Percentiles rank a stretch among this genome's conserved stretches.
These are phyloP conservation scores for Pseudogymnoascus sp. DNA, from an alignment of 2,329 filamentous ascomycete species.

Conservation along the genomic window DNA sequence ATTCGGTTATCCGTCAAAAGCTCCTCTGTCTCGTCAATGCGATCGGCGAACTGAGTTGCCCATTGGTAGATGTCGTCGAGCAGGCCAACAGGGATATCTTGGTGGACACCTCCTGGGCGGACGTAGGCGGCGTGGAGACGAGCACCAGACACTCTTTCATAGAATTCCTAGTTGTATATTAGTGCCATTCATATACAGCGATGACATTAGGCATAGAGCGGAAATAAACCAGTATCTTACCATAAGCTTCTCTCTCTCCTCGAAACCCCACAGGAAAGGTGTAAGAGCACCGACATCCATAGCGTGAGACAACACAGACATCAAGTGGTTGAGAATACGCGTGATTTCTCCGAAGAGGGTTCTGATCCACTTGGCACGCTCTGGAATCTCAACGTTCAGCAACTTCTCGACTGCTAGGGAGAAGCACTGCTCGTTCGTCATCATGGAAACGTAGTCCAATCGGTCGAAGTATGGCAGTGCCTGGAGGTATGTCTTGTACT, in stretches of 20 bases:
- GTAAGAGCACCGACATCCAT: slow-evolving; percentile 99
- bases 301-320: slow-evolving; percentile 93
- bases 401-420: slow-evolving; percentile 95
- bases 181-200: slow-evolving; percentile 13
- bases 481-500: slow-evolving; percentile 99
- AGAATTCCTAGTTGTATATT: slow-evolving; percentile 71
- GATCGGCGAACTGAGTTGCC: slow-evolving; percentile 97
- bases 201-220: neutral
- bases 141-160: slow-evolving; percentile 96
- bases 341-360: slow-evolving; percentile 95
- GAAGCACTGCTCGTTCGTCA: slow-evolving; percentile 99
- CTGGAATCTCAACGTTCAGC: slow-evolving; percentile 90
- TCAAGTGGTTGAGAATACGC: slow-evolving; percentile 89
- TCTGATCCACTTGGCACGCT: slow-evolving; percentile 92
- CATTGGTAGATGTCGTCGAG: slow-evolving; percentile 99
- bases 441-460: slow-evolving; percentile 99
- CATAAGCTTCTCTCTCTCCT: slow-evolving; percentile 99
- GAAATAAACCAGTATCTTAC: slow-evolving; percentile 44
- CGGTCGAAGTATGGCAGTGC: slow-evolving; percentile 98
- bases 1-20: slow-evolving; percentile 98
- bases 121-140: slow-evolving; percentile 96
- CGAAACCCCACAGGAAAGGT: slow-evolving; percentile 98
- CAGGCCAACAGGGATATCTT: slow-evolving; percentile 87
- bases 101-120: slow-evolving; percentile 89
- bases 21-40: slow-evolving; percentile 97